phyloP scores from a whole-genome alignment of 169 alveolate species.

The Eimeria brunetti region DNA sequence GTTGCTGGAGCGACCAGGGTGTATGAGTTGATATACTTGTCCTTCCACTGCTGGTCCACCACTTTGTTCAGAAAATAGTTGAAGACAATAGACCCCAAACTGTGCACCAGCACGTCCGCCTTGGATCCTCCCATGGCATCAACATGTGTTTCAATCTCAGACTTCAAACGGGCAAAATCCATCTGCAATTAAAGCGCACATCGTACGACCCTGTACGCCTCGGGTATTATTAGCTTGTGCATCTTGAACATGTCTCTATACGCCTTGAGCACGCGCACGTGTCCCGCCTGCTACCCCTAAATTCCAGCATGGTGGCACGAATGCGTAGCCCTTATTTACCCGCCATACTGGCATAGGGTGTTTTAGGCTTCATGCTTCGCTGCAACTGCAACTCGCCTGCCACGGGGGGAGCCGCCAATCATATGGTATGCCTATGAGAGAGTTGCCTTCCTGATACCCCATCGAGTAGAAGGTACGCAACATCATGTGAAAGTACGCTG shows the following conservation, averaged over 20 bases:
- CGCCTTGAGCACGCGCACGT: not conserved
- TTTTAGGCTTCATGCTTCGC: not conserved
- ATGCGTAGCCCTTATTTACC: not conserved
- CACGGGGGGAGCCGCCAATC: constrained; percentile 81
- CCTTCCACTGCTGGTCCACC: constrained; percentile 77
- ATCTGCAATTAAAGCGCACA: constrained; percentile 36
- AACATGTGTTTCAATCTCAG: constrained; percentile 56
- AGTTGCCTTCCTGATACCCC: constrained; percentile 44
- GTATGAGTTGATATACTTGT: constrained; percentile 67
- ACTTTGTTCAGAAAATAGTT: constrained; percentile 66
- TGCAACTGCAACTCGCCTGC: constrained; percentile 60
- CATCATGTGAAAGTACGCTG: constrained; percentile 71
- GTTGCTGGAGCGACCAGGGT: constrained; percentile 69
- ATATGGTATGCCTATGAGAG: constrained; percentile 74
- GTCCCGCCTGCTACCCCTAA: not conserved
- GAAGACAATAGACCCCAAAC: constrained; percentile 52
- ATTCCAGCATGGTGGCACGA: not conserved
- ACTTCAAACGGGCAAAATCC: constrained; percentile 49
- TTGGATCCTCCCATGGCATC: constrained; percentile 54
- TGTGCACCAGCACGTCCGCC: constrained; percentile 69
- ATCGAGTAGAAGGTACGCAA: constrained; percentile 41
- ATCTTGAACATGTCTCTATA: not conserved
- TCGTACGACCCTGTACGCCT: too few species aligned
- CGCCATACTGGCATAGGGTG: not conserved
- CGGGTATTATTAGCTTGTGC: not conserved